phyloP scores from a whole-genome alignment of 768 basidiomycete species.

The Phaeotremella skinneri region DNA sequence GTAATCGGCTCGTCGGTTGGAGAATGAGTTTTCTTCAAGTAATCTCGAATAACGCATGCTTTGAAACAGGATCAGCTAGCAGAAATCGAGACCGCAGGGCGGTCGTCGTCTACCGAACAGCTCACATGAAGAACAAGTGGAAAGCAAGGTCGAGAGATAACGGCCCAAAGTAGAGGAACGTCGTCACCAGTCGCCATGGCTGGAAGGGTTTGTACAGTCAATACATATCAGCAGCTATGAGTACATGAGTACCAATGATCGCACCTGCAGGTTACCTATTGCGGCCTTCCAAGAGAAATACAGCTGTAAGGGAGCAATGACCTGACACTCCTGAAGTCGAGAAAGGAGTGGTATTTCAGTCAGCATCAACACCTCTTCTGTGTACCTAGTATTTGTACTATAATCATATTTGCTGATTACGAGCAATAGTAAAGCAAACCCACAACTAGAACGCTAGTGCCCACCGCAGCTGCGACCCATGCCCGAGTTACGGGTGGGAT shows the following conservation, averaged over 20 bases:
- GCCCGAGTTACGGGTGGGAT: slow-evolving; percentile 86
- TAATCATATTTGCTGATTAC: background rate
- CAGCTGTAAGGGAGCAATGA: slow-evolving; percentile 83
- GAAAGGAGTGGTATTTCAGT: background rate
- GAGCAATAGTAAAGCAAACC: slow-evolving; percentile 51
- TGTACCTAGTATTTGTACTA: background rate
- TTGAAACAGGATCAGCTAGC: slow-evolving; percentile 5
- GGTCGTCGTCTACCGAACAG: background rate
- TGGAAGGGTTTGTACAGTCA: slow-evolving; percentile 47
- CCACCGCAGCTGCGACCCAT: slow-evolving; percentile 77
- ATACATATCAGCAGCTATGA: background rate
- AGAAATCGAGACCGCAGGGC: background rate
- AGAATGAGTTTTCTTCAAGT: slow-evolving; percentile 94
- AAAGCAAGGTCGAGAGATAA: slow-evolving; percentile 92
- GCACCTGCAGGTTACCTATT: slow-evolving; percentile 75
- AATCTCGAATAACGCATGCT: slow-evolving; percentile 97
- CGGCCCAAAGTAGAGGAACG: slow-evolving; percentile 93
- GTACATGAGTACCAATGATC: background rate
- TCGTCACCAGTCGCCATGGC: slow-evolving; percentile 85
- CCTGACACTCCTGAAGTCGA: slow-evolving; percentile 76
- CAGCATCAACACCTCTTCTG: background rate
- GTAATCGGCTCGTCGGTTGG: slow-evolving; percentile 86
- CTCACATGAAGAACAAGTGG: slow-evolving; percentile 98
- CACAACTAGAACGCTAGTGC: slow-evolving; percentile 82
- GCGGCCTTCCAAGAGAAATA: slow-evolving; percentile 88